Conservation (phyloP, 2,329 filamentous ascomycete genomes). For the Sarocladium strictum region DNA sequence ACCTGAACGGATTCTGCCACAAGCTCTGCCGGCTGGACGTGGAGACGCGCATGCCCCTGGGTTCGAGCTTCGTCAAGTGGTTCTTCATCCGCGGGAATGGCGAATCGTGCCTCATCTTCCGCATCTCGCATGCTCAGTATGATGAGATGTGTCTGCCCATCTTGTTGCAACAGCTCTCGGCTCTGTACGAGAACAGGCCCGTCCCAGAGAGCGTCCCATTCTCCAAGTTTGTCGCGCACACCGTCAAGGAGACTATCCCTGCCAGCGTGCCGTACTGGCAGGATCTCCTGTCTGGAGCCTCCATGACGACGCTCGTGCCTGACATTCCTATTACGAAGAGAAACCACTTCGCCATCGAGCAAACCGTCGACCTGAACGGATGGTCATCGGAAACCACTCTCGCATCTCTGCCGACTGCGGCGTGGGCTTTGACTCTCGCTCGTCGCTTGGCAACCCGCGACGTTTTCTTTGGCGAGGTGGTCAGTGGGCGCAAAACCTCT, state of each 20-base stretch:
- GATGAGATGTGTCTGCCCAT: conserved; percentile 61
- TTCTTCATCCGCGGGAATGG: conserved; percentile 38
- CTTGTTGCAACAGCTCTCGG: conserved; percentile 55
- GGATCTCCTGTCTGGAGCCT: conserved; percentile 49
- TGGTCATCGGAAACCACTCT: conserved; percentile 51
- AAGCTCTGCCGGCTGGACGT: conserved; percentile 51
- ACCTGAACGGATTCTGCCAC: conserved; percentile 44
- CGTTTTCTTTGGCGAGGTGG: conserved; percentile 61
- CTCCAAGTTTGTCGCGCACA: conserved; percentile 39
- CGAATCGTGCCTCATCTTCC: conserved; percentile 44
- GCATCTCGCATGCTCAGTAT: conserved; percentile 64
- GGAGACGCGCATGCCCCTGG: conserved; percentile 48
- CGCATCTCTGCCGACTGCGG: conserved; percentile 60
- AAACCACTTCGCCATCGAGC: conserved; percentile 35
- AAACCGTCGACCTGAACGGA: conserved; percentile 38
- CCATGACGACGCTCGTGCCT: conserved; percentile 39
- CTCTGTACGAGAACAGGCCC: conserved; percentile 30
- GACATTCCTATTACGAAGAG: conserved; percentile 28
- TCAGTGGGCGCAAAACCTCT: conserved; percentile 56
- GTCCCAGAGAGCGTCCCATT: conserved; percentile 32
- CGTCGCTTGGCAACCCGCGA: conserved; percentile 45
- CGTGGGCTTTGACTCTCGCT: conserved; percentile 59
- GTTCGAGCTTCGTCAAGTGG: conserved; percentile 56
- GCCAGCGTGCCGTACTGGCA: conserved; percentile 56
- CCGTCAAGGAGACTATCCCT: conserved; percentile 33